phyloP scores from a whole-genome alignment of 1,284 basidiomycete genomes.

The Jaminaea rosea region DNA sequence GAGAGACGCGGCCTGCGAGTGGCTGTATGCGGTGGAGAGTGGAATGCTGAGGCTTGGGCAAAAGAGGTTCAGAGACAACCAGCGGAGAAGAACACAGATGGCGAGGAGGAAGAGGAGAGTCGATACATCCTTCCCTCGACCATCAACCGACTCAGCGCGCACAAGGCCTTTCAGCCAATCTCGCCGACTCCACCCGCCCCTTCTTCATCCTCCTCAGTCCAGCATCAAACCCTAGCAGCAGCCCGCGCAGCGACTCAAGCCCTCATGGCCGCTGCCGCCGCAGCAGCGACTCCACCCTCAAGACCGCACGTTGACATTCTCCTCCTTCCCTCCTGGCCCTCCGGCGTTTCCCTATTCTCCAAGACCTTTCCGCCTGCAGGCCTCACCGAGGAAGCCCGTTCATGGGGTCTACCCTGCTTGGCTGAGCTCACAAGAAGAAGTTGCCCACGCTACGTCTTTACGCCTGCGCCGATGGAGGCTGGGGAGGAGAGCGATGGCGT shows the following conservation, averaged over 20 bases:
- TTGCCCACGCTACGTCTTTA: conserved; percentile 37
- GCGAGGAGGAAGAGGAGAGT: neutral
- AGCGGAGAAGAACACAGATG: neutral
- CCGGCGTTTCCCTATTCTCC: conserved; percentile 24
- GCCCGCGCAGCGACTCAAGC: conserved; percentile 3
- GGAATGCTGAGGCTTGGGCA: conserved; percentile 5
- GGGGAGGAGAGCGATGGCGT: conserved; percentile 14
- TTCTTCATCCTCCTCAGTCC: neutral
- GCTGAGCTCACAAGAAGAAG: conserved; percentile 18
- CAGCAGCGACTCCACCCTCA: neutral
- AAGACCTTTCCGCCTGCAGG: conserved; percentile 1
- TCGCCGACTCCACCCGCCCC: neutral
- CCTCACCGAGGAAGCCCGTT: conserved; percentile 6
- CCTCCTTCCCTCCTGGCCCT: conserved; percentile 35
- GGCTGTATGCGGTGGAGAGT: conserved; percentile 5
- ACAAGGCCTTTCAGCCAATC: neutral
- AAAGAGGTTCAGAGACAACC: neutral
- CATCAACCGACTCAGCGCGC: neutral
- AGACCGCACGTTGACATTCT: conserved; percentile 35
- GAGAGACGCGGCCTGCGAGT: conserved; percentile 5
- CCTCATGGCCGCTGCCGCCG: conserved; percentile 8
- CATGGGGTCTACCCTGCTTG: conserved; percentile 32
- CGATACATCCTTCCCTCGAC: neutral
- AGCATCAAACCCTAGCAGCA: conserved; percentile 9
- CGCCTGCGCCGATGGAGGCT: conserved; percentile 16